phyloP scores from a whole-genome alignment of 2,329 filamentous ascomycete genomes.

The Cercospora brassicicola region DNA sequence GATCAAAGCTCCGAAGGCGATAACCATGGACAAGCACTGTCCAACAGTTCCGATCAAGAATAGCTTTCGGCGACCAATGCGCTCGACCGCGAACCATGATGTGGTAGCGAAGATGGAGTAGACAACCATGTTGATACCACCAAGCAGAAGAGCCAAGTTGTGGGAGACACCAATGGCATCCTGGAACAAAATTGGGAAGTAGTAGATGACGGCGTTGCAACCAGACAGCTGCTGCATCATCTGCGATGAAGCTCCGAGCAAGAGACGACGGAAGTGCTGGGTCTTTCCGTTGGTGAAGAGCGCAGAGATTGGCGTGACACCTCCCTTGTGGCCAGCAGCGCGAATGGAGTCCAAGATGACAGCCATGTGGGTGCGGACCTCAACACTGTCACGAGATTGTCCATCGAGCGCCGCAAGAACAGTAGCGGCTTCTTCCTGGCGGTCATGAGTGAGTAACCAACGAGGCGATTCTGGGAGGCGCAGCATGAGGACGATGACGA shows the following conservation, averaged over 20 bases:
- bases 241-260: conserved; percentile 60
- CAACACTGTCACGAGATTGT: conserved; percentile 52
- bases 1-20: conserved; percentile 46
- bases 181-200: conserved; percentile 45
- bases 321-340: conserved; percentile 36
- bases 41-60: conserved; percentile 50
- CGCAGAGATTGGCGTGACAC: conserved; percentile 50
- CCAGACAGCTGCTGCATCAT: conserved; percentile 63
- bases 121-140: conserved; percentile 55
- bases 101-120: conserved; percentile 58
- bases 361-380: conserved; percentile 55
- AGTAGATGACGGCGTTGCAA: conserved; percentile 52
- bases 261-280: conserved; percentile 64
- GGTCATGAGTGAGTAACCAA: conserved; percentile 48
- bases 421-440: conserved; percentile 49
- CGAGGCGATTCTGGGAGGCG: conserved; percentile 49
- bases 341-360: conserved; percentile 21
- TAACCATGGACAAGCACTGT: conserved; percentile 57
- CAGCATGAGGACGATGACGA: conserved; percentile 48
- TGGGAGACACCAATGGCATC: conserved; percentile 53
- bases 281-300: conserved; percentile 63
- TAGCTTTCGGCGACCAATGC: conserved; percentile 54
- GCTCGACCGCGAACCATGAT: conserved; percentile 66
- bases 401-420: conserved; percentile 55
- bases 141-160: conserved; percentile 47